These are phyloP conservation scores for Diplogelasinospora grovesii DNA, from an alignment of 495 filamentous ascomycete genomes.

Conservation along the genomic window DNA sequence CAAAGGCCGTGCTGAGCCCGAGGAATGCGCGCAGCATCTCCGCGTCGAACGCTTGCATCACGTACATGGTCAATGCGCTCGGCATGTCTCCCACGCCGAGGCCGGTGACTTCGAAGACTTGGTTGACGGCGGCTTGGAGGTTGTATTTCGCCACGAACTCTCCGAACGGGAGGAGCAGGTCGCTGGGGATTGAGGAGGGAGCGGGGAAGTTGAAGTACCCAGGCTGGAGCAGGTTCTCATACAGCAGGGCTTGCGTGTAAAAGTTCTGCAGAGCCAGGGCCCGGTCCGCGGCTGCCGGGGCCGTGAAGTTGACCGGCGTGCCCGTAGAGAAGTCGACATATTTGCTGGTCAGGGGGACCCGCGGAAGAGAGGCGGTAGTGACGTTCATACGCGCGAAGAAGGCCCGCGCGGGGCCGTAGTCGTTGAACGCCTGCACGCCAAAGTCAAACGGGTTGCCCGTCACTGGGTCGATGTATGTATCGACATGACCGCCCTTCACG, in stretches of 20 bases:
- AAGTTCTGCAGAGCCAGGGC: constrained; percentile 31
- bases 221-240: constrained; percentile 30
- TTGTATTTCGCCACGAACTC: constrained; percentile 38
- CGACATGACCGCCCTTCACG: constrained; percentile 37
- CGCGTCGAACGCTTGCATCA: constrained; percentile 33
- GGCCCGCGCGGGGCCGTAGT: constrained; percentile 18
- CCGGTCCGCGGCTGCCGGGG: constrained; percentile 14
- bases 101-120: constrained; percentile 32
- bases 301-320: constrained; percentile 11
- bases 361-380: constrained; percentile 7
- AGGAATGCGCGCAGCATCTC: constrained; percentile 31
- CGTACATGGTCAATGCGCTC: constrained; percentile 32
- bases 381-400: constrained; percentile 36
- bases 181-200: constrained; percentile 32
- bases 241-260: constrained; percentile 27
- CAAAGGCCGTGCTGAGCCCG: constrained; percentile 20
- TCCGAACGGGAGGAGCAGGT: constrained; percentile 41
- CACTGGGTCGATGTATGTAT: constrained; percentile 33
- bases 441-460: constrained; percentile 32
- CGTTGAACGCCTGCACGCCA: constrained; percentile 31
- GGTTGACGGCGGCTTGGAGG: constrained; percentile 19
- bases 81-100: constrained; percentile 33
- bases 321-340: constrained; percentile 41
- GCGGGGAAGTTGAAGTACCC: constrained; percentile 37
- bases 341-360: constrained; percentile 13